Base-by-base conservation (phyloP, 169 alveolate species). In the Eimeria falciformis region DNA sequence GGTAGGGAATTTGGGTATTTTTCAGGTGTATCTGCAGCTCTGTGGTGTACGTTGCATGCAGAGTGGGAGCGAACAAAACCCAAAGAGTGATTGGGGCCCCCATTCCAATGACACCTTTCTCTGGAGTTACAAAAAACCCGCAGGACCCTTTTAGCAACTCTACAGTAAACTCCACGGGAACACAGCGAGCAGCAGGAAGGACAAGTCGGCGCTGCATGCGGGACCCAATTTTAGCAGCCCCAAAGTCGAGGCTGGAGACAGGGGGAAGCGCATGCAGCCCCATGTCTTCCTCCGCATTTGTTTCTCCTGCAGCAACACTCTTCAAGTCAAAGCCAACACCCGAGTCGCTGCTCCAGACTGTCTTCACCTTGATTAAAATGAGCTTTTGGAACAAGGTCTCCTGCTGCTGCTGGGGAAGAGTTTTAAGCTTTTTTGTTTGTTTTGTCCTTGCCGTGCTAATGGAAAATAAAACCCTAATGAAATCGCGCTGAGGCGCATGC, bases 401-500 rank as follows among this genome's bases (percentile, higher is more conserved):
- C 68, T 75, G 68, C 27, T 5, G 18, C 25, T 46, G 65, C 14
- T 17, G 29, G 25, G 27, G 27, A 1, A 5, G 5, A 9, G 2
- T 25, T 21, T 40, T 11, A n/a, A 25, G 17, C 4, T 25, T n/a
- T 23, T 56, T 75, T 23, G 40, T 5, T 75, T 23, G 5, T 27
- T 14, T 9, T 25, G 43, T 27, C 25, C 17, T 46, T 75, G 27
- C 1, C 47, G 86, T 25, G 2, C 45, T 53, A 47, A 23, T 46
- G 23, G 68, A 75, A 3, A 75, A 29, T 21, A 75, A 43, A 3
- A 75, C 65, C 25, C 50, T 40, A 45, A 75, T 75, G 47, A 46
- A 75, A 17, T 75, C 86, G 23, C 68, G 25, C 25, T 75, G 86
- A 27, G 86, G 86, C 23, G 66, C 86, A 46, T 25, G 47, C 37